Percentiles rank a stretch among this genome's conserved stretches.
Conservation (phyloP, 73 alveolate species). For the Effrenium voratum region DNA sequence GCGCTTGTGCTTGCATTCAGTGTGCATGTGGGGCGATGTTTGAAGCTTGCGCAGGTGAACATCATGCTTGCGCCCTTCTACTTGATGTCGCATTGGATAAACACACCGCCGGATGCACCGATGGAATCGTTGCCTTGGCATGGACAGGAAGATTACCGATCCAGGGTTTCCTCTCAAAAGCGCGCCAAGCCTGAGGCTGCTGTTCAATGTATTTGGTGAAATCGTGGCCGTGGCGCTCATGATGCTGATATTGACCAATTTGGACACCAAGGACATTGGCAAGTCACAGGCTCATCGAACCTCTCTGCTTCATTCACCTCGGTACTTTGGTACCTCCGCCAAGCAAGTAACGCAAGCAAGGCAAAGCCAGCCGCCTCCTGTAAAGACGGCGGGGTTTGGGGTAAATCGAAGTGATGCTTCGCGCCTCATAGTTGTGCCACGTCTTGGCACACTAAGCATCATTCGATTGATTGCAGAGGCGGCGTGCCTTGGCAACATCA, state of each 20-base stretch:
- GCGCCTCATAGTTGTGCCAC: too few relatives aligned
- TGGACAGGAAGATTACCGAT: too few relatives aligned
- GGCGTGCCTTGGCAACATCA: too few relatives aligned
- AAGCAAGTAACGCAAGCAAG: too few relatives aligned
- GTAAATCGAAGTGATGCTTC: too few relatives aligned
- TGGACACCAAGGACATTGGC: slow-evolving; percentile 28
- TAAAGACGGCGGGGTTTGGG: too few relatives aligned
- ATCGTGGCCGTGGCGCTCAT: slow-evolving; percentile 14
- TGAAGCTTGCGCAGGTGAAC: not conserved
- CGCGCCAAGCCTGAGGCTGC: slow-evolving; percentile 1
- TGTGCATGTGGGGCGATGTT: not conserved
- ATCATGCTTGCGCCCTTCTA: slow-evolving; percentile 40
- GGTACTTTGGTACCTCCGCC: too few relatives aligned
- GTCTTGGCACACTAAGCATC: too few relatives aligned
- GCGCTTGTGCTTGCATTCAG: not conserved
- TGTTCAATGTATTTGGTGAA: slow-evolving; percentile 19
- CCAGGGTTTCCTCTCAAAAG: not conserved
- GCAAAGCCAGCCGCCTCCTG: too few relatives aligned
- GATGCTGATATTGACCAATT: slow-evolving; percentile 19
- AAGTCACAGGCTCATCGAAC: not conserved
- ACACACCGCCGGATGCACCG: not conserved
- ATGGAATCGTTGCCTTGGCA: not conserved
- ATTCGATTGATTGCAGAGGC: too few relatives aligned
- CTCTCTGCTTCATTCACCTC: too few relatives aligned
- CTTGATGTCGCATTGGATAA: slow-evolving; percentile 51